Evolutionary conservation across 495 filamentous ascomycete species (phyloP), one percentile per base, ranked within the genome.

Genomic region (Poronia punctata): DNA sequence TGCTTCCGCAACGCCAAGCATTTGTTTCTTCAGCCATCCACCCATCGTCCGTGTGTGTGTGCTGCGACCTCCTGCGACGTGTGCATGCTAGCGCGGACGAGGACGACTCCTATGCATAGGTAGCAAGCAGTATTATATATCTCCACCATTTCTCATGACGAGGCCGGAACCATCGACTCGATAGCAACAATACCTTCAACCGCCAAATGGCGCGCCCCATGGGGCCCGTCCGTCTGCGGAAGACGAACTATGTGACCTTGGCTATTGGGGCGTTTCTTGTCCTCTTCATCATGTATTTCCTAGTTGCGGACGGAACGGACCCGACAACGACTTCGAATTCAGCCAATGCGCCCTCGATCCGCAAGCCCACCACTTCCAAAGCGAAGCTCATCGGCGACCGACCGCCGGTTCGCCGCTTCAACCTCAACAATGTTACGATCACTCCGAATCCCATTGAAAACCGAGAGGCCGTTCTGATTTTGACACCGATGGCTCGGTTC

Each of bases 371-470:
- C 0, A 84, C 81, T 12, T 80, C 84, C 32, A 88, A 90, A 63
- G 63, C 71, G 37, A 71, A 67, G 45, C 45, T 76, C 26, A 56
- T 74, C 37, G 55, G 74, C 25, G 75, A 79, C 45, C 77, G 77
- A 27, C 88, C 90, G 14, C 90, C 90, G n/a, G 88, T 98, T 17
- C 77, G 85, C 10, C 92, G 86, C 61, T 98, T 96, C 70, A 75
- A 94, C 53, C 78, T 98, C 53, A 97, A 96, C 68, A 86, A 83
- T 60, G 72, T 97, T 45, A 95, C 90, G 26, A 86, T 82, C 42
- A 82, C 88, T 20, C 56, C 67, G 32, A 71, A 84, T 48, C 81
- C 92, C 2, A 67, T 84, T 38, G 73, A 60, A 26, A 90, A 93
- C 57, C 67, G 79, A 47, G 92, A 98, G 66, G 86, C 78, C 7